Conservation (phyloP, 164 flowering plant species). For the Euptelea pleiosperma region DNA sequence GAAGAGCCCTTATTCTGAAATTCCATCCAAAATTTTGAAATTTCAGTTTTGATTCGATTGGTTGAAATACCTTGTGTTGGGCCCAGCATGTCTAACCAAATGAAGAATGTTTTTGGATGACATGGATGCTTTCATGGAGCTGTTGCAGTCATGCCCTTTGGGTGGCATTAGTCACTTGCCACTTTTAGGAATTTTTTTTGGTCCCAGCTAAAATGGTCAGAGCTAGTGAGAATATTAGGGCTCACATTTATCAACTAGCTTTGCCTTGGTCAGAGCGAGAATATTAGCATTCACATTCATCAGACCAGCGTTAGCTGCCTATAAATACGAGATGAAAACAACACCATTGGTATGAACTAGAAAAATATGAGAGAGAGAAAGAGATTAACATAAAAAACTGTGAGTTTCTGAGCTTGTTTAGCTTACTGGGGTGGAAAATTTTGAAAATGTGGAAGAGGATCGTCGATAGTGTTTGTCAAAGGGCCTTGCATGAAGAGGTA, state of each 20-base stretch:
- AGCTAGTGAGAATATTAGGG: conserved; percentile 7
- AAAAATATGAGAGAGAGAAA: neutral
- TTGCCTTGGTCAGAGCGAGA: too few species aligned
- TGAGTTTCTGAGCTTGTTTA: too few species aligned
- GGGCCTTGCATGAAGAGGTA: conserved; percentile 33
- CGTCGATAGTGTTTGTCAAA: too few species aligned
- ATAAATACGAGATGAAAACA: conserved; percentile 15
- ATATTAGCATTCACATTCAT: too few species aligned
- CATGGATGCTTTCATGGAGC: neutral
- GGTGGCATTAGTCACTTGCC: conserved; percentile 10
- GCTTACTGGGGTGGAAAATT: too few species aligned
- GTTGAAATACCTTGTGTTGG: neutral
- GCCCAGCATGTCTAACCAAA: neutral
- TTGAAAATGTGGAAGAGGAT: too few species aligned
- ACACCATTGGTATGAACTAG: conserved; percentile 4
- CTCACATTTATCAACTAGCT: conserved; percentile 1
- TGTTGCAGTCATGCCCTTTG: conserved; percentile 16
- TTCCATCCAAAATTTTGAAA: too few species aligned
- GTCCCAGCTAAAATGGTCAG: neutral
- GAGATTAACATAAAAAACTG: too few species aligned
- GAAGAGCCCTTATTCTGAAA: too few species aligned
- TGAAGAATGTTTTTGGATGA: conserved; percentile 10
- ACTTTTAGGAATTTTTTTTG: conserved; percentile 5
- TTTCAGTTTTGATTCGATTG: too few species aligned
- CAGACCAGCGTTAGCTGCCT: conserved; percentile 5